Conservation (phyloP, 768 basidiomycete species). For the Rhizopogon vesiculosus region DNA sequence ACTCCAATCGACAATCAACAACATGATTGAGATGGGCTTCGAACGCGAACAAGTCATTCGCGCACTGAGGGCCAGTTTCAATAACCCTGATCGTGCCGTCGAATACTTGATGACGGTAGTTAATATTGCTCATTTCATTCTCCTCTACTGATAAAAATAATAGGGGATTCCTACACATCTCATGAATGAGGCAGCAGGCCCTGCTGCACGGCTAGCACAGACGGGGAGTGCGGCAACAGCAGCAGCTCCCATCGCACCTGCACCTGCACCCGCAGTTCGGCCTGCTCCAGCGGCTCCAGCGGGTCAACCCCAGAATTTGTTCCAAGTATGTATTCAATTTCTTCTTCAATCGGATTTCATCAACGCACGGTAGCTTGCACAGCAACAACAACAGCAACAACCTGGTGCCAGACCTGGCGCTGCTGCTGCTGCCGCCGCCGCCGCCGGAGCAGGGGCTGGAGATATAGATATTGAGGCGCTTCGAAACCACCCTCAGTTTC, state of each 20-base stretch:
- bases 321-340: slow-evolving; percentile 53
- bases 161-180: slow-evolving; percentile 81
- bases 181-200: slow-evolving; percentile 37
- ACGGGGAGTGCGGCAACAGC: slow-evolving; percentile 23
- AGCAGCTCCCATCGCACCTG: slow-evolving; percentile 25
- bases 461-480: slow-evolving; percentile 47
- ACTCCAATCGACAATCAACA: slow-evolving; percentile 71
- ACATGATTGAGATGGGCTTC: slow-evolving; percentile 96
- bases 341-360: background rate
- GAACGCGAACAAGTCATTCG: slow-evolving; percentile 76
- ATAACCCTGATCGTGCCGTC: slow-evolving; percentile 97
- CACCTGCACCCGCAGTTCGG: slow-evolving; percentile 31
- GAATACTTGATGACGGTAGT: slow-evolving; percentile 93
- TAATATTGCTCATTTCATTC: slow-evolving; percentile 8
- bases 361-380: slow-evolving; percentile 51
- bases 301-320: slow-evolving; percentile 74
- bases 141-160: slow-evolving; percentile 6
- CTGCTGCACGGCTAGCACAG: slow-evolving; percentile 12
- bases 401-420: slow-evolving; percentile 28
- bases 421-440: slow-evolving; percentile 24
- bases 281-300: slow-evolving; percentile 32
- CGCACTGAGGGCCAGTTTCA: slow-evolving; percentile 89
- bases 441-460: slow-evolving; percentile 10
- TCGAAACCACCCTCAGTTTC: slow-evolving; percentile 59
- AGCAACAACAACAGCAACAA: slow-evolving; percentile 54